Conservation (phyloP, 768 basidiomycete genomes). For the Hebeloma cylindrosporum region DNA sequence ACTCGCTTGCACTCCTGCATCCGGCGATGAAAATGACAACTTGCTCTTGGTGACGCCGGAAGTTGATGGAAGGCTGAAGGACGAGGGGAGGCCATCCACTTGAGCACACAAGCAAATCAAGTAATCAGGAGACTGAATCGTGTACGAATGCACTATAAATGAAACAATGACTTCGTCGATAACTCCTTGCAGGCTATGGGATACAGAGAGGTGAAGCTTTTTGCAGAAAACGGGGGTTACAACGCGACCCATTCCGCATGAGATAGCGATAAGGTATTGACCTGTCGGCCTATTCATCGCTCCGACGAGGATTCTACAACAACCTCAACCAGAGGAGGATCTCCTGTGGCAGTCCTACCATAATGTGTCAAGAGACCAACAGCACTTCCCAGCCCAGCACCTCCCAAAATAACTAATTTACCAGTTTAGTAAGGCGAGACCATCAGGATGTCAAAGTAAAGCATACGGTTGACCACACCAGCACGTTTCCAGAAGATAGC, state of each 20-base stretch:
- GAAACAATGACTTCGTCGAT: slow-evolving; percentile 4
- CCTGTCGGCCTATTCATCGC: no score
- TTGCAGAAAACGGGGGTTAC: no score
- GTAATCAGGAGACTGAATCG: not conserved
- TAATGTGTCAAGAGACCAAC: slow-evolving; percentile 61
- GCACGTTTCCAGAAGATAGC: slow-evolving; percentile 76
- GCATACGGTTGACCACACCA: slow-evolving; percentile 54
- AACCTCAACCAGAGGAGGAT: slow-evolving; percentile 40
- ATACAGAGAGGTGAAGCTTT: no score
- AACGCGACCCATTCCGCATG: no score
- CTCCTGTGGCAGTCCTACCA: slow-evolving; percentile 51
- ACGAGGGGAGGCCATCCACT: slow-evolving; percentile 39
- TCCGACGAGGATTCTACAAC: slow-evolving; percentile 29
- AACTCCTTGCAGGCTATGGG: no score
- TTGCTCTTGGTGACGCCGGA: slow-evolving; percentile 59
- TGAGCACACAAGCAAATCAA: slow-evolving; percentile 3
- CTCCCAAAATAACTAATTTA: slow-evolving; percentile 63
- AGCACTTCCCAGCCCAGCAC: slow-evolving; percentile 65
- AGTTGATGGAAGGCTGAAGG: slow-evolving; percentile 66
- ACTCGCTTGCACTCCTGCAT: slow-evolving; percentile 17
- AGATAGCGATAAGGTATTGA: no score
- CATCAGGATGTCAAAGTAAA: not conserved
- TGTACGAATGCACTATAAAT: not conserved
- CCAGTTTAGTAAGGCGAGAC: not conserved
- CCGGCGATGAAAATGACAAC: slow-evolving; percentile 39